These are phyloP conservation scores for Penicillium coffeae DNA, from an alignment of 495 filamentous ascomycete genomes.

Conservation along the genomic window DNA sequence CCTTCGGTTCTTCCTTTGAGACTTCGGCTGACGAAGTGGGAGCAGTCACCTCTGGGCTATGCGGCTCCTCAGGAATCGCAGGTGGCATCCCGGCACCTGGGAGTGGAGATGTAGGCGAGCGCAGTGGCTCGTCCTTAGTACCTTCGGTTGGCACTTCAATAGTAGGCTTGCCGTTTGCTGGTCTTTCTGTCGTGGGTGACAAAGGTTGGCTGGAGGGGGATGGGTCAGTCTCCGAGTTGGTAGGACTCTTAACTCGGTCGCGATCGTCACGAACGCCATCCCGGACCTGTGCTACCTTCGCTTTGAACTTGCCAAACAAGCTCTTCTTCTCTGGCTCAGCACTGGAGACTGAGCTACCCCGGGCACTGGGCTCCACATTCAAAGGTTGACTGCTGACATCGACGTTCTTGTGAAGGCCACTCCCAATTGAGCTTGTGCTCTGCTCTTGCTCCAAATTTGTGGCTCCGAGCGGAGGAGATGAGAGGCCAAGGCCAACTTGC, in stretches of 20 bases:
- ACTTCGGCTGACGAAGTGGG: neutral
- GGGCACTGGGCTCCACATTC: conserved; percentile 35
- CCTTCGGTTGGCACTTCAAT: conserved; percentile 25
- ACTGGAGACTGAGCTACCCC: conserved; percentile 28
- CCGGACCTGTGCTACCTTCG: conserved; percentile 74
- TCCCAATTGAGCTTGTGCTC: conserved; percentile 67
- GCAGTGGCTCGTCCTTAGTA: conserved; percentile 18
- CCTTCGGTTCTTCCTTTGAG: neutral
- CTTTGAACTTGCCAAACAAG: conserved; percentile 79
- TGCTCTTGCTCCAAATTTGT: conserved; percentile 62
- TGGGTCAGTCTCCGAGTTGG: conserved; percentile 31
- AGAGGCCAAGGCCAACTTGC: conserved; percentile 39
- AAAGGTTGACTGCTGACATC: conserved; percentile 40
- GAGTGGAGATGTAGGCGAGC: conserved; percentile 33
- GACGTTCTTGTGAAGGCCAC: conserved; percentile 39
- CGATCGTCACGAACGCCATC: conserved; percentile 63
- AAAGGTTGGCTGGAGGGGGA: conserved; percentile 22
- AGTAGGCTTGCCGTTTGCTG: conserved; percentile 19
- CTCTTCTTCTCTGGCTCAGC: conserved; percentile 60
- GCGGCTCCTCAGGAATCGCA: conserved; percentile 40
- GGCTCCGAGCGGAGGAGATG: conserved; percentile 51
- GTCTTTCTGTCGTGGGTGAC: conserved; percentile 19
- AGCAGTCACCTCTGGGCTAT: conserved; percentile 24
- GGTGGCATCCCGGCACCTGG: conserved; percentile 34
- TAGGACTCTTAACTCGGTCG: conserved; percentile 54